Percentiles rank a stretch among this genome's conserved stretches.
Conservation (phyloP, 495 filamentous ascomycete genomes). For the Trichoderma gamsii region DNA sequence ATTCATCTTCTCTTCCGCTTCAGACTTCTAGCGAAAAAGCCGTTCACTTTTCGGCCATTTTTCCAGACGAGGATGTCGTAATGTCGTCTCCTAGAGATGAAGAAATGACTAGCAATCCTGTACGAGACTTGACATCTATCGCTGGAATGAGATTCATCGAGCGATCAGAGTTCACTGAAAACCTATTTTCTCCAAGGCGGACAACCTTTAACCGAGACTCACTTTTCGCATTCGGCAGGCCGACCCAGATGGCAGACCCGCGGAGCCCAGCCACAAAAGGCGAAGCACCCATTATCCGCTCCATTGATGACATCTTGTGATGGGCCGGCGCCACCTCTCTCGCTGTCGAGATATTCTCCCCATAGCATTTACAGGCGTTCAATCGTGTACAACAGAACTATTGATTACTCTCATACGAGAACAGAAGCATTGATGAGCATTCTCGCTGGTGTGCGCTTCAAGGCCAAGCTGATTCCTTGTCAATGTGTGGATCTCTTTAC, state of each 20-base stretch:
- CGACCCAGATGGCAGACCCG: slow-evolving; percentile 48
- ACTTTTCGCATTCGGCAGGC: slow-evolving; percentile 40
- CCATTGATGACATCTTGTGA: slow-evolving; percentile 54
- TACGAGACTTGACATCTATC: slow-evolving; percentile 20
- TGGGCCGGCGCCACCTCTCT: not conserved
- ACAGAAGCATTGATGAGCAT: too few species aligned
- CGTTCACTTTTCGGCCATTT: slow-evolving; percentile 26
- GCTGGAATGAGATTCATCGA: slow-evolving; percentile 44
- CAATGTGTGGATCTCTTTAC: not conserved
- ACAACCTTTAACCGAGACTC: slow-evolving; percentile 47
- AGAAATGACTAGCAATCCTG: slow-evolving; percentile 50
- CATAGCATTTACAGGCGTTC: slow-evolving; percentile 16
- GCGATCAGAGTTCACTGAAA: slow-evolving; percentile 30
- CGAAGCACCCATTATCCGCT: slow-evolving; percentile 60
- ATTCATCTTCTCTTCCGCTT: not conserved
- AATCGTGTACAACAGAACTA: slow-evolving; percentile 9
- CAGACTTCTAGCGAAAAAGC: slow-evolving; percentile 22
- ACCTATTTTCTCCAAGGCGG: slow-evolving; percentile 44
- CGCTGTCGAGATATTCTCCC: not conserved
- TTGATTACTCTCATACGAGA: not conserved
- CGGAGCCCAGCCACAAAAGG: slow-evolving; percentile 58
- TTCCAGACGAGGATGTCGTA: slow-evolving; percentile 36
- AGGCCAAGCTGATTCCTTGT: not conserved
- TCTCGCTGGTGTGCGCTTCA: not conserved
- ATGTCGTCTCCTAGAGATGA: slow-evolving; percentile 50